Evolutionary conservation across 352 stramenopile species (phyloP), one percentile per base, ranked within the genome.

Genomic region (Globisporangium spiculum): DNA sequence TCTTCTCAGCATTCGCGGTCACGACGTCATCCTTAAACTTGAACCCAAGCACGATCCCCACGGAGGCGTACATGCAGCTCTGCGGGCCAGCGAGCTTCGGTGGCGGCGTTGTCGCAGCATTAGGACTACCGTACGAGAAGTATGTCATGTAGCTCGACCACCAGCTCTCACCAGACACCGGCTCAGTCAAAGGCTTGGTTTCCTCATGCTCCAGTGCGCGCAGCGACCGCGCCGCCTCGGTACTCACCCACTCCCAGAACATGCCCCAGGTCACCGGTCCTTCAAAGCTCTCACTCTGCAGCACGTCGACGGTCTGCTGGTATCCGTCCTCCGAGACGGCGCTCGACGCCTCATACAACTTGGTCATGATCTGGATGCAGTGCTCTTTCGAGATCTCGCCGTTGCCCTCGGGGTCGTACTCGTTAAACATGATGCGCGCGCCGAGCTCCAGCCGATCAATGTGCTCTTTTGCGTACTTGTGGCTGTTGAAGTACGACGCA

Each of bases 161-260:
- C 88, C 88, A 96, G 44, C 73, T 83, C 65, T 26, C 54, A 34
- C 70, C 71, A 0, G 75, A 50, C 14, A 82, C 76, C 22, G 79
- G 69, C 36, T 85, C 77, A 0, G 66, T 76, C 36, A 88, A 63
- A 48, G 78, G 76, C 12, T 75, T 75, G 8, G 79, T 72, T 32
- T 90, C 75, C 68, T 86, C 75, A 54, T 86, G 69, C 60, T 96
- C 83, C 14, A 96, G 72, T 27, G 84, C 73, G 20, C 77, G 78
- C 32, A 96, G 76, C 20, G 88, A 87, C 9, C 72, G 69, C 48
- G 88, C 84, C 6, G 89, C 89, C 72, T 94, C 86, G 0, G 81
- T 82, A 61, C 89, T 96, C 30, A 96, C 89, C 85, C 86, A 96
- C 62, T 92, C 81, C 87, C 87, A 96, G 66, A 94, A 96, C 81